Conservation (phyloP, 495 filamentous ascomycete species). For the Hypoxylon trugodes region DNA sequence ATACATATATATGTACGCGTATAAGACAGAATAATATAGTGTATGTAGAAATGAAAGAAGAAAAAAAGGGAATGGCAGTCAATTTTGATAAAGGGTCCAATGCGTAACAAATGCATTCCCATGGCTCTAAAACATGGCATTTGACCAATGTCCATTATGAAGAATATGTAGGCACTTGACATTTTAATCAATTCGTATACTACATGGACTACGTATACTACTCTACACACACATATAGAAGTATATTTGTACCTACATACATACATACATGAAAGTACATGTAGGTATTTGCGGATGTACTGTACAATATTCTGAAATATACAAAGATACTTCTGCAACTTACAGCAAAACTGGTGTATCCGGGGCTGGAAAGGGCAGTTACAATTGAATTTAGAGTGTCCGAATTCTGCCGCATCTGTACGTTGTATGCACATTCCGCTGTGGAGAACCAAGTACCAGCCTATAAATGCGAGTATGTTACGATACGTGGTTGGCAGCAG, state of each 20-base stretch:
- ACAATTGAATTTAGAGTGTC: constrained; percentile 15
- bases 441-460: constrained; percentile 29
- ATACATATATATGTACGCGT: neutral
- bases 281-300: neutral
- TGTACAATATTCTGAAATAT: constrained; percentile 1
- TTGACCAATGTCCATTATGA: constrained; percentile 36
- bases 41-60: constrained; percentile 2
- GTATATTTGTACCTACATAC: constrained; percentile 6
- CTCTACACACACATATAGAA: constrained; percentile 2
- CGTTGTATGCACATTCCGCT: constrained; percentile 29
- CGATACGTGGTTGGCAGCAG: constrained; percentile 5
- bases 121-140: constrained; percentile 36
- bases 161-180: constrained; percentile 3
- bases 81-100: too few relatives aligned
- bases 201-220: constrained; percentile 5
- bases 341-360: constrained; percentile 10
- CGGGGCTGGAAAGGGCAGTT: constrained; percentile 23
- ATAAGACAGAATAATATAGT: neutral
- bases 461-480: constrained; percentile 6
- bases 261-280: neutral
- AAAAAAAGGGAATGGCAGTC: too few relatives aligned
- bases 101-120: constrained; percentile 34
- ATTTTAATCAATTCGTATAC: constrained; percentile 10
- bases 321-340: too few relatives aligned
- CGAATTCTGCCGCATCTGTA: constrained; percentile 36